Percentiles rank a stretch among this genome's conserved stretches.
Conservation (phyloP, 148 eudicot species). For the Bassia scoparia region DNA sequence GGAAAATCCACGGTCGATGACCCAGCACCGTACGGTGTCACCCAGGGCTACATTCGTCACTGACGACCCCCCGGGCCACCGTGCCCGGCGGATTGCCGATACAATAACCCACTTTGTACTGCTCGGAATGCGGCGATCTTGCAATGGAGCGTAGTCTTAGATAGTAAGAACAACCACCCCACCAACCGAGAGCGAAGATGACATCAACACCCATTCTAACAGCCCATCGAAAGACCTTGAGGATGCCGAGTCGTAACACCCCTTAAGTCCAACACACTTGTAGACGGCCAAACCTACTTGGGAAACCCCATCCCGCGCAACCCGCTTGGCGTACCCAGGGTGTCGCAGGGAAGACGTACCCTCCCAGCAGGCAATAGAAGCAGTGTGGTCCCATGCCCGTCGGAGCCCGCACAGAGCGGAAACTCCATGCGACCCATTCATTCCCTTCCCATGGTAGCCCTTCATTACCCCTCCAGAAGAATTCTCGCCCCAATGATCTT, state of each 20-base stretch:
- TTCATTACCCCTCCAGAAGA: conserved; percentile 63
- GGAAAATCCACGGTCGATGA: conserved; percentile 84
- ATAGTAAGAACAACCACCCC: conserved; percentile 82
- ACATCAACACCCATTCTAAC: conserved; percentile 87
- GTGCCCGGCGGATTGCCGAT: conserved; percentile 88
- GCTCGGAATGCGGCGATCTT: conserved; percentile 77
- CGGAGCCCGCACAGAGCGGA: conserved; percentile 63
- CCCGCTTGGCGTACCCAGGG: conserved; percentile 78
- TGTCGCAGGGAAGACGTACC: conserved; percentile 86
- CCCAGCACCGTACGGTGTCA: conserved; percentile 87
- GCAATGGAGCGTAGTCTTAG: conserved; percentile 87
- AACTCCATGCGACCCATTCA: conserved; percentile 63
- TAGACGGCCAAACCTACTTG: conserved; percentile 67
- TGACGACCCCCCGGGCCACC: conserved; percentile 80
- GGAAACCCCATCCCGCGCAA: conserved; percentile 99
- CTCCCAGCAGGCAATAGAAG: conserved; percentile 93
- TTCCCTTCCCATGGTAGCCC: conserved; percentile 66
- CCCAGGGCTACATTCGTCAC: conserved; percentile 85
- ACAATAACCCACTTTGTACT: conserved; percentile 65
- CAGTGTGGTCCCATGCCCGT: conserved; percentile 99
- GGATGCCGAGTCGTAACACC: conserved; percentile 92
- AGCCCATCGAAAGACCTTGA: conserved; percentile 83
- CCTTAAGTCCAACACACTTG: conserved; percentile 94
- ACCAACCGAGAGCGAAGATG: conserved; percentile 69
- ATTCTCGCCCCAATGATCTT: conserved; percentile 82